Evolutionary conservation across 169 alveolate species (phyloP).

Genomic region (Eimeria zaria): DNA sequence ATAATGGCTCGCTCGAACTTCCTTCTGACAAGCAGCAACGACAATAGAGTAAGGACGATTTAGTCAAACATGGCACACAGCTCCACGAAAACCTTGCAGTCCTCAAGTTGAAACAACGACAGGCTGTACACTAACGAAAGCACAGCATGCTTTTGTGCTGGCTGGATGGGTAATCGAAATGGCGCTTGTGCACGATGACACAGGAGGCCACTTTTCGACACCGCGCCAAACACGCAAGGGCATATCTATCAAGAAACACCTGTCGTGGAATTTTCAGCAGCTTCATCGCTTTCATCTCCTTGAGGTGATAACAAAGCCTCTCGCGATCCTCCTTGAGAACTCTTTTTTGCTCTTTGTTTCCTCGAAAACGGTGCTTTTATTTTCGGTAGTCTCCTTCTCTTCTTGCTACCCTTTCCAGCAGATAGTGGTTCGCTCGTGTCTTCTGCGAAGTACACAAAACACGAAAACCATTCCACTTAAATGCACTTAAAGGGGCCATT

Average conservation of each 20-base stretch:
- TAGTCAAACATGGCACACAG: not conserved
- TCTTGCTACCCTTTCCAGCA: constrained; percentile 9
- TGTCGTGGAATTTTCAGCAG: not conserved
- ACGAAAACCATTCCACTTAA: not conserved
- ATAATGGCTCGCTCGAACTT: not conserved
- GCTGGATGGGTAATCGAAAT: not conserved
- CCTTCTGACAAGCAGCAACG: not conserved
- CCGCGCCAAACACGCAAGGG: not conserved
- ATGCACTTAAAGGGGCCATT: not conserved
- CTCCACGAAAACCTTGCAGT: not conserved
- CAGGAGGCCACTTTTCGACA: not conserved
- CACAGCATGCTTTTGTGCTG: too few relatives aligned
- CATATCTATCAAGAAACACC: constrained; percentile 29
- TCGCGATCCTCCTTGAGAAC: not conserved
- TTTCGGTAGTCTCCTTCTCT: not conserved
- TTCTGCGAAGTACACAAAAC: not conserved
- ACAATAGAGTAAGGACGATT: not conserved
- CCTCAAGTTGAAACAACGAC: not conserved
- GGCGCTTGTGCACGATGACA: not conserved
- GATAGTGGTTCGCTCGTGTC: not conserved
- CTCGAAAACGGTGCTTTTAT: not conserved
- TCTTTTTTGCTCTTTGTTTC: not conserved
- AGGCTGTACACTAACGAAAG: not conserved
- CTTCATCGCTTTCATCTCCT: not conserved
- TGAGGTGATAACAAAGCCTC: not conserved